Conservation (phyloP, 2,329 filamentous ascomycete genomes). For the Laburnicola sp. region DNA sequence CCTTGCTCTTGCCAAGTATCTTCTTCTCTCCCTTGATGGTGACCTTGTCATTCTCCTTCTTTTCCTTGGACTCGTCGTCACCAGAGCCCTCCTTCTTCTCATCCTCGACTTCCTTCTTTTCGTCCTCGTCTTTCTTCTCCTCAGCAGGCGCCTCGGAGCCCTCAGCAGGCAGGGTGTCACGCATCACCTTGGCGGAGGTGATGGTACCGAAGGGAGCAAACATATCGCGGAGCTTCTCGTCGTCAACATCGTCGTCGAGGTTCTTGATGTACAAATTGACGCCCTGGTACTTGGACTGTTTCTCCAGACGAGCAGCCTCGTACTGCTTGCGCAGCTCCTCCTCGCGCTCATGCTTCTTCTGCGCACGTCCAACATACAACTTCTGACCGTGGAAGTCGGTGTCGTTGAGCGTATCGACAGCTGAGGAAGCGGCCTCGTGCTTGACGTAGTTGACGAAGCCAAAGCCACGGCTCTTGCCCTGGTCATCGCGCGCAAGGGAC, state of each 20-base stretch:
- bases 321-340: slow-evolving; percentile 99
- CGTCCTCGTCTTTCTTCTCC: slow-evolving; percentile 49
- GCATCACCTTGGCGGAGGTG: slow-evolving; percentile 99
- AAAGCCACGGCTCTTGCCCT: slow-evolving; percentile 89
- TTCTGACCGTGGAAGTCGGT: slow-evolving; percentile 93
- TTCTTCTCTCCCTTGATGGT: slow-evolving; percentile 64
- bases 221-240: slow-evolving; percentile 94
- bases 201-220: slow-evolving; percentile 92
- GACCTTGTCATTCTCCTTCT: slow-evolving; percentile 56
- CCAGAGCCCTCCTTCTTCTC: slow-evolving; percentile 63
- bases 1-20: slow-evolving; percentile 94
- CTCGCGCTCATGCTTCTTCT: slow-evolving; percentile 99
- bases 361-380: slow-evolving; percentile 94
- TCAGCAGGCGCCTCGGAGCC: slow-evolving; percentile 51
- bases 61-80: slow-evolving; percentile 61
- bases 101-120: slow-evolving; percentile 59
- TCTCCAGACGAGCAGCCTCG: slow-evolving; percentile 95
- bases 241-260: slow-evolving; percentile 92
- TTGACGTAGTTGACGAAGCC: slow-evolving; percentile 95
- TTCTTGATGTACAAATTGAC: slow-evolving; percentile 99
- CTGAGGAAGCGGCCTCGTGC: slow-evolving; percentile 81
- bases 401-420: slow-evolving; percentile 89
- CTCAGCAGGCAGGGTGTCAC: slow-evolving; percentile 67
- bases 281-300: slow-evolving; percentile 98
- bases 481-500: slow-evolving; percentile 86